Evolutionary conservation across 768 basidiomycete species (phyloP), one percentile per base, ranked within the genome.

Genomic region (Rhizopogon vinicolor): DNA sequence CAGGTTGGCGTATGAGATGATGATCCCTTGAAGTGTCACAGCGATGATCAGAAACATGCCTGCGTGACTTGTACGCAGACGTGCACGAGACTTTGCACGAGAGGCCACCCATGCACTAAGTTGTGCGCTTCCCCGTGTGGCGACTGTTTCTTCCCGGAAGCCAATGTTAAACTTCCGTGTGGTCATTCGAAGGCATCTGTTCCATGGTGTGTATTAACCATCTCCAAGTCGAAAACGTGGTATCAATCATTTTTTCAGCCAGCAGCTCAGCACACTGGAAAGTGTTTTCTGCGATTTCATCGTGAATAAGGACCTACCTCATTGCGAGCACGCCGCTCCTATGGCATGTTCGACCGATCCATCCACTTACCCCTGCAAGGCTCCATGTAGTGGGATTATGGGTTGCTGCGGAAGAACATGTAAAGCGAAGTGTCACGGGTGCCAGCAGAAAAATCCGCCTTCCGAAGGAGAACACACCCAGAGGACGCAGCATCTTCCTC

Each of bases 71-170:
- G 87, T 60, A 64, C 63, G 12, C 73, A 79, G 54, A 67, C 65
- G 8, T 87, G 87, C 58, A 68, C 71, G 33, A 72, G 74, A 29
- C 74, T 84, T 5, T 88, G 87, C 58, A 58, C 70, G 0, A 73
- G 80, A 29, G 68, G 70, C 1, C 87, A 89, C 61, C 86, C 87
- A 0, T 89, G 87, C 63, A 55, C 61, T 7, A 77, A 75, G 40
- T 59, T 68, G 12, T 89, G 87, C 62, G 72, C 76, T 3, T 68
- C 71, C 1, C 62, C 75, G 1, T 88, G 87, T 59, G 83, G 82
- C 1, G 55, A 72, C 7, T 88, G 87, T 63, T 44, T 40, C 19
- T 82, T 83, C 63, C 72, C 74, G 2, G 62, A 83, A 14, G 62
- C 66, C 3, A 63, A 77, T 2, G 75, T 87, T 12, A 25, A 53